These are phyloP conservation scores for Tetrapyrgos nigripes DNA, from an alignment of 1,284 basidiomycete species.

Conservation along the genomic window DNA sequence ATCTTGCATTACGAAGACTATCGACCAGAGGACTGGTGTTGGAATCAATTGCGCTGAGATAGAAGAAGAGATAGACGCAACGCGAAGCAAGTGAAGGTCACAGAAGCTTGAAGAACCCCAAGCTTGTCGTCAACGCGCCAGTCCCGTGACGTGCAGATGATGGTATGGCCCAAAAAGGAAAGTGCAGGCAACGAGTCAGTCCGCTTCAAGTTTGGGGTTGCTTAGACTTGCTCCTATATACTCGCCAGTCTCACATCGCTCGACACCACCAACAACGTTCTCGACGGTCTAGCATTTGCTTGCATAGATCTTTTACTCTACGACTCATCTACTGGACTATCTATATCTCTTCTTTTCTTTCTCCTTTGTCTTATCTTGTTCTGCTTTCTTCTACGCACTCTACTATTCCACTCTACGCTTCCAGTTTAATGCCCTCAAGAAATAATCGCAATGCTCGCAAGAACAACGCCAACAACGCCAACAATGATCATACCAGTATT, in stretches of 20 bases:
- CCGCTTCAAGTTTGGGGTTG: background rate
- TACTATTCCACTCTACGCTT: background rate
- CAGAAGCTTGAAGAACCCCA: too few relatives aligned
- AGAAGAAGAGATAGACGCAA: too few relatives aligned
- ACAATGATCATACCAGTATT: slow-evolving; percentile 6
- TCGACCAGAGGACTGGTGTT: too few relatives aligned
- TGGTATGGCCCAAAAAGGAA: background rate
- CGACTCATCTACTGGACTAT: background rate
- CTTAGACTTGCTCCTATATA: background rate
- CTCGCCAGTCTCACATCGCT: slow-evolving; percentile 5
- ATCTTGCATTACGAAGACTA: too few relatives aligned
- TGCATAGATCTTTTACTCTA: slow-evolving; percentile 7
- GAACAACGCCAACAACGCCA: slow-evolving; percentile 4
- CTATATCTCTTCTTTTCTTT: slow-evolving; percentile 6
- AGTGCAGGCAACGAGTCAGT: background rate
- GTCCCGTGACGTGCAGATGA: too few relatives aligned
- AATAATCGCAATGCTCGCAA: slow-evolving; percentile 15
- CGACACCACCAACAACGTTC: background rate
- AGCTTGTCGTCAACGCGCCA: too few relatives aligned
- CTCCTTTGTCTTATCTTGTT: slow-evolving; percentile 1
- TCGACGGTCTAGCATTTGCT: slow-evolving; percentile 11
- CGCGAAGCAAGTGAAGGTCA: too few relatives aligned
- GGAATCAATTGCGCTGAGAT: too few relatives aligned
- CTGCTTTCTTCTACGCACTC: slow-evolving; percentile 8
- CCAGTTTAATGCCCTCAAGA: slow-evolving; percentile 19